Percentiles rank a stretch among this genome's conserved stretches.
phyloP scores from a whole-genome alignment of 805 yeast genomes.

The Candida xiaguanensis region DNA sequence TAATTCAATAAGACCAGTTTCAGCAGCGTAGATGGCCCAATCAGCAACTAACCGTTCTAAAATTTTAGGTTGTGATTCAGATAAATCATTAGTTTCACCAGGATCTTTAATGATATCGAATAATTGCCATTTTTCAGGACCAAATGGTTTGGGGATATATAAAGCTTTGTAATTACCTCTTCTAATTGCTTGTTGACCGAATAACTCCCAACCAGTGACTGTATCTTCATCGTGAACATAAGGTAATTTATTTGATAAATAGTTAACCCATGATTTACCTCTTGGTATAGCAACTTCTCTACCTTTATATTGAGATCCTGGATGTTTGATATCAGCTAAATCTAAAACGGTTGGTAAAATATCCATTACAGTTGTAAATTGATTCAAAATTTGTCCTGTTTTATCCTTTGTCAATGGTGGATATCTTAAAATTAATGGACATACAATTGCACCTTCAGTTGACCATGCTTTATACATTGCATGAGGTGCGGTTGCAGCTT shows the following conservation, averaged over 20 bases:
- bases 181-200: conserved; percentile 55
- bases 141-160: conserved; percentile 47
- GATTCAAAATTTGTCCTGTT: conserved; percentile 30
- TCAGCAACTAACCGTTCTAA: conserved; percentile 41
- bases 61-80: conserved; percentile 30
- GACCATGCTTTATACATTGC: conserved; percentile 56
- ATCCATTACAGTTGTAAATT: conserved; percentile 58
- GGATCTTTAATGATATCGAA: conserved; percentile 42
- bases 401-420: conserved; percentile 27
- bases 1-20: conserved; percentile 44
- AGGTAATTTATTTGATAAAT: conserved; percentile 24
- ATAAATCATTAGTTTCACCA: conserved; percentile 50
- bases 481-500: conserved; percentile 57
- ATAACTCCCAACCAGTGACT: conserved; percentile 55
- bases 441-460: conserved; percentile 57
- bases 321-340: conserved; percentile 43
- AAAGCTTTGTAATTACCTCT: conserved; percentile 47
- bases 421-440: conserved; percentile 48
- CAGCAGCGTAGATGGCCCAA: conserved; percentile 52
- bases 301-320: conserved; percentile 38
- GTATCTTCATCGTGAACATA: conserved; percentile 39
- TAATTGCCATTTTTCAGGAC: conserved; percentile 48
- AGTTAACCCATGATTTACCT: conserved; percentile 45
- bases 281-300: conserved; percentile 41
- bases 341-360: conserved; percentile 54